Base-by-base conservation (phyloP, 2,329 filamentous ascomycete genomes). In the Neonectria coccinea region DNA sequence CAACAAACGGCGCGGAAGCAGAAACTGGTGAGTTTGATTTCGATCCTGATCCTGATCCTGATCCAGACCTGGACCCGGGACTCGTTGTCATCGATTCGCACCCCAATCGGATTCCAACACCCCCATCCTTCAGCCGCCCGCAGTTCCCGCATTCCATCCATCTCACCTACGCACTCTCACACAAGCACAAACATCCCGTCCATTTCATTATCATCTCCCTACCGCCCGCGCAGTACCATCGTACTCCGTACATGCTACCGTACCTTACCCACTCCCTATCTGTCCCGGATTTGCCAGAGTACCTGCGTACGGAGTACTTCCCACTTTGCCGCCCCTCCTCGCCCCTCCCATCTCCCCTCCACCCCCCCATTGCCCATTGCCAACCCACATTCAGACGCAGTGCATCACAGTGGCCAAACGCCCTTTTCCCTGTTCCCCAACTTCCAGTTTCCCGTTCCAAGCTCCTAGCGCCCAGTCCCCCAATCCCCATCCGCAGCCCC, bases 291-390 rank as follows among this genome's bases (percentile, higher is more conserved):
- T 22, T 22, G 56, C 56, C 54, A 63, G 50, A 53, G 58, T 59
- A 52, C 55, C 39, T 33, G 25, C 56, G 56, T 59, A 64, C 56
- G 60, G 42, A 55, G 61, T 59, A 64, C 61, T 59, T 59, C 61
- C 48, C 36, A 64, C 61, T 36, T 51, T 36, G 56, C 41, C 56
- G 52, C 55, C 55, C 54, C 55, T 41, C 47, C 31, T 63, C 60
- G 60, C 60, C 55, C 60, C 60, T 58, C 60, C 60, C 60, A 63
- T 63, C 60, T 58, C 60, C 55, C 60, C 55, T 45, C 42, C 60
- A 45, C 48, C 36, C 55, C 55, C 58, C 60, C 60, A 63, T 54
- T 50, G 22, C 54, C 58, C 47, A 45, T 44, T 51, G 54, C 41
- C 44, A 31, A 39, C 47, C 25, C 41, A 51, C 60, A 33, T 53